Base-by-base conservation (phyloP, 805 yeast genomes). In the Wickerhamomyces sydowiorum region DNA sequence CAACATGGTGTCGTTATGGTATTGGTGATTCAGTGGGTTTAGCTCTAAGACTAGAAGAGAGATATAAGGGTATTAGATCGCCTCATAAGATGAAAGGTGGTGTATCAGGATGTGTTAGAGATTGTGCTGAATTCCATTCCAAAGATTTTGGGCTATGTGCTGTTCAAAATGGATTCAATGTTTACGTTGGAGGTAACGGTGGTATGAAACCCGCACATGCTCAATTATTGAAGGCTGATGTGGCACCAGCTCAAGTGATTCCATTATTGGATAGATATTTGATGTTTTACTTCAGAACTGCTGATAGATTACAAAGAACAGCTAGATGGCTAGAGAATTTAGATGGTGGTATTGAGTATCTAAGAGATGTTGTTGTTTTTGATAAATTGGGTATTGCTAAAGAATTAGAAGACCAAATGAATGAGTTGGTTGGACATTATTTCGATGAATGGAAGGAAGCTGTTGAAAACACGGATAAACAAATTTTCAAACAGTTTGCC, bases 121-220 rank as follows among this genome's bases (percentile, higher is more conserved):
- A 63, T 38, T 64, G 69, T 48, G 67, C 67, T 10, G 67, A 64
- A 43, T 61, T 63, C 42, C 67, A 64, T 44, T 59, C 61, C 13
- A 64, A 64, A 43, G 69, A 64, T 42, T 64, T 64, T 45, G 69
- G 69, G 10, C 51, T 64, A 1, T 62, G 67, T 48, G 64, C 67
- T 13, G 66, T 62, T 14, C 62, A 59, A 39, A 60, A 57, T 40
- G 69, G 69, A 2, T 64, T 51, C 46, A 62, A 60, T 41, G 64
- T 64, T 18, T 64, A 45, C 42, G 67, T 63, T 30, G 69, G 69
- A 14, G 69, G 67, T 22, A 64, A 64, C 43, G 69, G 69, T 36
- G 69, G 67, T 44, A 63, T 64, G 67, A 63, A 60, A 35, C 69
- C 69, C 3, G 67, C 69, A 3, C 67, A 63, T 49, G 67, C 66